Evolutionary conservation across 306 rosid genomes (phyloP).

Genomic region (Acacia acuminata): DNA sequence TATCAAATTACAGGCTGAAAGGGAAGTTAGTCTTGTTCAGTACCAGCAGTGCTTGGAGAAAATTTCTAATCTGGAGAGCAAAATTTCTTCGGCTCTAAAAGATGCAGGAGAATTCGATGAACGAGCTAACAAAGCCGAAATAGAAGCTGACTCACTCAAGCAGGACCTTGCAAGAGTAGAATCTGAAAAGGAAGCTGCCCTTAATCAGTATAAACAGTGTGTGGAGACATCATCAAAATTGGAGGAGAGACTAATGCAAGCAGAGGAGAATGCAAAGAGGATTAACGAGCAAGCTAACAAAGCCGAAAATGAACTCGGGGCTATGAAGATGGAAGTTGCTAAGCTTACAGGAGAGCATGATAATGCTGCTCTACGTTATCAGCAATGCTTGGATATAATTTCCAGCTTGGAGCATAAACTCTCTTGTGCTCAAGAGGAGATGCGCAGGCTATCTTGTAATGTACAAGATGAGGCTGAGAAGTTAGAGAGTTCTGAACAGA

Average conservation of each 20-base stretch:
- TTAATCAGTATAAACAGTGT: conserved; percentile 55
- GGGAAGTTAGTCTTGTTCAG: conserved; percentile 69
- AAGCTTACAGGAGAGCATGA: conserved; percentile 75
- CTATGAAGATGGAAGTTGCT: conserved; percentile 57
- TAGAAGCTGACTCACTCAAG: conserved; percentile 62
- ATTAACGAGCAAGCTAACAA: conserved; percentile 56
- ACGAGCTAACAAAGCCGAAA: conserved; percentile 68
- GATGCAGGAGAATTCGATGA: conserved; percentile 64
- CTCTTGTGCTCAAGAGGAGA: conserved; percentile 67
- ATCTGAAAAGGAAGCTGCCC: conserved; percentile 77
- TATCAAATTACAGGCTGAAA: conserved; percentile 58
- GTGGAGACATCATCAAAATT: conserved; percentile 57
- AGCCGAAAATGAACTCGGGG: conserved; percentile 60
- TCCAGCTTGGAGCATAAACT: conserved; percentile 70
- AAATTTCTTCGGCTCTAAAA: conserved; percentile 51
- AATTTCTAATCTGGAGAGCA: conserved; percentile 69
- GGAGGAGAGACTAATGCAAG: conserved; percentile 56
- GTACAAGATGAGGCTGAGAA: conserved; percentile 59
- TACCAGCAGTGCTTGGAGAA: conserved; percentile 76
- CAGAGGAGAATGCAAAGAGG: conserved; percentile 66
- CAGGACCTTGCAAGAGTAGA: conserved; percentile 64
- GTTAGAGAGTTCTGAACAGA: conserved; percentile 69
- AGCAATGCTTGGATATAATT: conserved; percentile 71
- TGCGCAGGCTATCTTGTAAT: conserved; percentile 52
- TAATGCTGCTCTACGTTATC: conserved; percentile 68